Evolutionary conservation across 2,329 filamentous ascomycete species (phyloP), one percentile per base, ranked within the genome.

Genomic region (Aureobasidium sp.): DNA sequence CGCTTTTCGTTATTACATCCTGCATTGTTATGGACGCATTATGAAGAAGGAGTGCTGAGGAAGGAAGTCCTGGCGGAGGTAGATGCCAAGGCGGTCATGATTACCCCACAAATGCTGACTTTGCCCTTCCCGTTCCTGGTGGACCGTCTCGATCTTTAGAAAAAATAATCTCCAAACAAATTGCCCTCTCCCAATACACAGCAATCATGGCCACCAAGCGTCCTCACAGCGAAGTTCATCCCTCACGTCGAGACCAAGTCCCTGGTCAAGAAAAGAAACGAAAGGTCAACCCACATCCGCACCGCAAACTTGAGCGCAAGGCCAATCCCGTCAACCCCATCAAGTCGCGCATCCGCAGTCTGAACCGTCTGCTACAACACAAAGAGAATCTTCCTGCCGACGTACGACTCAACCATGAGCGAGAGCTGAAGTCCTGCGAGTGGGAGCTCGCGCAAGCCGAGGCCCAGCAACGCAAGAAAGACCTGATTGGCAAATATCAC

Each of bases 401-500:
- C 69, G 81, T 88, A 10, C 81, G 85, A 62, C 79, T 85, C 47
- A 87, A 90, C 29, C 81, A 89, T 64, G 87, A 92, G 74, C 82
- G 88, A 61, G 89, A 91, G 70, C 76, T 93, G 65, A 82, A 81
- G 51, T 81, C 86, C 5, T 87, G 86, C 69, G 81, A 84, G 73
- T 79, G 83, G 66, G 87, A 89, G 69, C 78, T 92, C 63, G 79
- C 75, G 5, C 80, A 83, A 65, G 79, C 82, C 52, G 77, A 83
- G 63, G 79, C 81, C 63, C 84, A 85, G 68, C 86, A 85, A 75
- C 81, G 80, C 70, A 81, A 84, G 67, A 81, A 81, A 68, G 81
- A 84, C 63, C 90, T 92, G 83, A 91, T 92, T 65, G 80, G 80
- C 56, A 88, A 87, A 73, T 94, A 92, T 69, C 89, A 93, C 72